Evolutionary conservation across 805 yeast genomes (phyloP), one percentile per base, ranked within the genome.

Genomic region (Metschnikowia orientalis): DNA sequence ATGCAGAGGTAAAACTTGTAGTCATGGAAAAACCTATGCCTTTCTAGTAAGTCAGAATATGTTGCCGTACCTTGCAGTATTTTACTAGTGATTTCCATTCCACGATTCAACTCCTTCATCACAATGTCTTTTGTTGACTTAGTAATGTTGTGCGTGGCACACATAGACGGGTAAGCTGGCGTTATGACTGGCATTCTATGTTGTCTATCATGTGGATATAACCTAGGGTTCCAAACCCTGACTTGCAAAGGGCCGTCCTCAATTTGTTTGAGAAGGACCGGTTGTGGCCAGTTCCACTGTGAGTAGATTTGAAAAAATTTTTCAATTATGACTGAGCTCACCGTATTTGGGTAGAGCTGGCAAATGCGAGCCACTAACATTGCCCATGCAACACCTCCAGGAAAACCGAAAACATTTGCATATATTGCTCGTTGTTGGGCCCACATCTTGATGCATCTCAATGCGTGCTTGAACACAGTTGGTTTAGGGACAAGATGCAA

Each of bases 381-480:
- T 1, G 98, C 98, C 98, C 98, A 92, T 1, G 98, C 98, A 30
- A 92, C 98, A 59, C 98, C 98, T 51, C 98, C 98, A 1, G 97
- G 98, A 60, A 90, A 92, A 0, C 98, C 98, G 71, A 82, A 86
- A 27, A 92, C 82, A 53, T 92, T 92, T 5, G 86, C 97, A 60
- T 92, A 92, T 10, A 92, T 76, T 0, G 96, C 97, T 31, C 97
- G 72, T 50, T 88, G 77, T 54, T 88, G 90, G 0, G 98, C 98
- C 98, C 98, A 92, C 51, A 92, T 69, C 58, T 92, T 92, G 43
- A 92, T 84, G 10, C 95, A 89, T 44, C 98, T 69, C 37, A 92
- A 65, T 2, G 97, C 95, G 48, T 88, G 89, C 53, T 87, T 85
- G 68, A 92, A 92, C 2, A 86, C 94, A 12, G 86, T 81, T 11